These are phyloP conservation scores for Talinum fruticosum DNA, from an alignment of 148 eudicot genomes.

Conservation along the genomic window DNA sequence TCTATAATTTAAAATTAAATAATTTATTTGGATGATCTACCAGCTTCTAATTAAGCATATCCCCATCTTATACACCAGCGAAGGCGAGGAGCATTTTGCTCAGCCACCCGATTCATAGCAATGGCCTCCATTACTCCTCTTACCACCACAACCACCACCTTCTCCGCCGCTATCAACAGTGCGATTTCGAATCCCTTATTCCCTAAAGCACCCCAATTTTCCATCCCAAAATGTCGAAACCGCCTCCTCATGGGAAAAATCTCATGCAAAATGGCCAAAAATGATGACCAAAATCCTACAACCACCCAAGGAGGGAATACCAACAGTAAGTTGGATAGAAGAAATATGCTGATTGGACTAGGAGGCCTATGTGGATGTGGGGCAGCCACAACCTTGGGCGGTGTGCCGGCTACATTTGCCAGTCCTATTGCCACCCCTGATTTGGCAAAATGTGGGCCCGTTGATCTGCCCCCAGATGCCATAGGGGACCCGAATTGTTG, in stretches of 20 bases:
- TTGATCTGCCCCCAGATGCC: slow-evolving; percentile 1
- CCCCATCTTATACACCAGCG: neutral
- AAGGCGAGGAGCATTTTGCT: neutral
- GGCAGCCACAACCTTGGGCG: slow-evolving; percentile 35
- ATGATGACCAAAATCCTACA: neutral
- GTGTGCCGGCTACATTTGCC: slow-evolving; percentile 33
- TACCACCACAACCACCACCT: neutral
- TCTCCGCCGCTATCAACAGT: neutral
- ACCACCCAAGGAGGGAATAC: neutral
- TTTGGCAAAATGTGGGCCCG: slow-evolving; percentile 52
- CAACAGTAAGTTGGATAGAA: slow-evolving; percentile 43
- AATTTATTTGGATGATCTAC: neutral
- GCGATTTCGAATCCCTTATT: neutral
- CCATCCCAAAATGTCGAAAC: neutral
- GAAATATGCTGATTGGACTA: slow-evolving; percentile 61
- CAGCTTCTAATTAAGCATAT: neutral
- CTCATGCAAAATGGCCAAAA: neutral
- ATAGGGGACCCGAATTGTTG: slow-evolving; percentile 47
- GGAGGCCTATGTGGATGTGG: slow-evolving; percentile 68
- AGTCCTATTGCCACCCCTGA: slow-evolving; percentile 53
- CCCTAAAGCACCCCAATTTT: slow-evolving; percentile 15
- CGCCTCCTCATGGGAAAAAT: neutral
- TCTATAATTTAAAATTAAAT: too few relatives aligned
- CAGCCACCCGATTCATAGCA: neutral
- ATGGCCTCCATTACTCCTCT: slow-evolving; percentile 21